Evolutionary conservation across 2,329 filamentous ascomycete species (phyloP).

Genomic region (Parastagonospora nodorum): DNA sequence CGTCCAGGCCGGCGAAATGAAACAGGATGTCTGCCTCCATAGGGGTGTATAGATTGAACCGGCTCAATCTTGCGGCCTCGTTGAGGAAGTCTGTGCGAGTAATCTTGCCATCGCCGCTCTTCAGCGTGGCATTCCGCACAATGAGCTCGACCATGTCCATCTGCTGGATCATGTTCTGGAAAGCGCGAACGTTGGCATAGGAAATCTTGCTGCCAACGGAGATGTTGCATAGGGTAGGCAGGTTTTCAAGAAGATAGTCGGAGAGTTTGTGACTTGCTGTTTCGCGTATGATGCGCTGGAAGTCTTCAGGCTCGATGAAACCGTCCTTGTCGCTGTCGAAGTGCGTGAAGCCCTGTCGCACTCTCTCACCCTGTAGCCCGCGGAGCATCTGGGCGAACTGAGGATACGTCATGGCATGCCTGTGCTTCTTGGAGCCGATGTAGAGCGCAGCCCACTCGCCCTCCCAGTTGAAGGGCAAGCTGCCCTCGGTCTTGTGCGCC

Average conservation of each 20-base stretch:
- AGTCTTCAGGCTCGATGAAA: slow-evolving; percentile 93
- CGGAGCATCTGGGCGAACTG: slow-evolving; percentile 99
- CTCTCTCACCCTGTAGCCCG: slow-evolving; percentile 91
- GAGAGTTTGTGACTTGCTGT: slow-evolving; percentile 96
- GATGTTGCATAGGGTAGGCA: slow-evolving; percentile 94
- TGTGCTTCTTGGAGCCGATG: slow-evolving; percentile 82
- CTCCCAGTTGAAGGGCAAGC: slow-evolving; percentile 94
- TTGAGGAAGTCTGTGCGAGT: slow-evolving; percentile 93
- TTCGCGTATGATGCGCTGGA: slow-evolving; percentile 94
- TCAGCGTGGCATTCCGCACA: slow-evolving; percentile 80
- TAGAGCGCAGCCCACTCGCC: slow-evolving; percentile 96
- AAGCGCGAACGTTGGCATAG: slow-evolving; percentile 95
- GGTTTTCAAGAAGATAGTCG: slow-evolving; percentile 89
- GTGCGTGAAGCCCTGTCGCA: slow-evolving; percentile 90
- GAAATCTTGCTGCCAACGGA: slow-evolving; percentile 90
- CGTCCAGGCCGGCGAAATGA: slow-evolving; percentile 93
- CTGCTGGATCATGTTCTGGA: slow-evolving; percentile 96
- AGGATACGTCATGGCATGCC: slow-evolving; percentile 90
- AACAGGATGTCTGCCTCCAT: slow-evolving; percentile 99
- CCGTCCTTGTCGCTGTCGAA: slow-evolving; percentile 92
- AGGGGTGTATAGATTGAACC: slow-evolving; percentile 94
- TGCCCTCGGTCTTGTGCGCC: slow-evolving; percentile 81
- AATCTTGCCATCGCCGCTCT: slow-evolving; percentile 89
- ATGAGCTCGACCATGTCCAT: slow-evolving; percentile 98
- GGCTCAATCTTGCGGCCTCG: slow-evolving; percentile 86